Conservation (phyloP, 2,329 filamentous ascomycete species). For the Chrysoporthe deuterocubensis region DNA sequence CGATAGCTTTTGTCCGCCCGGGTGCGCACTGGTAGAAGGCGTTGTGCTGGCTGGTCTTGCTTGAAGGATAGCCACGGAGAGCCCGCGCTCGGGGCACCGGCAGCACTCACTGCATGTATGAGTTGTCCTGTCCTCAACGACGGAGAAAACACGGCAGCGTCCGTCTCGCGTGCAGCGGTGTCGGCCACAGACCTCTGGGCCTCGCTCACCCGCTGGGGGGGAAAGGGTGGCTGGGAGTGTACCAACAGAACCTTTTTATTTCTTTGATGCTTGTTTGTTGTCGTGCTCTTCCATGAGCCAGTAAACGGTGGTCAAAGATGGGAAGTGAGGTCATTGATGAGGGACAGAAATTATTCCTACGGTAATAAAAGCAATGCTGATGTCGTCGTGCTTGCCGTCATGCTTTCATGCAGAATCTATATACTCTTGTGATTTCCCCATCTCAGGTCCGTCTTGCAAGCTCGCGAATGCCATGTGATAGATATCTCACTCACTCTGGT, state of each 20-base stretch:
- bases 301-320: conserved; percentile 12
- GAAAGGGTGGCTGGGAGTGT: conserved; percentile 14
- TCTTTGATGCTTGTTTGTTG: conserved; percentile 17
- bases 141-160: not conserved
- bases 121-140: not conserved
- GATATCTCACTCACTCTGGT: not conserved
- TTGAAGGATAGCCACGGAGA: not conserved
- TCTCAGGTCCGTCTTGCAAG: not conserved
- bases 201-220: not conserved
- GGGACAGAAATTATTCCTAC: conserved; percentile 14
- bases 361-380: conserved; percentile 26
- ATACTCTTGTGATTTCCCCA: not conserved
- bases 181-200: not conserved
- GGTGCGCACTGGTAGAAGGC: not conserved
- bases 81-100: not conserved
- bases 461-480: not conserved
- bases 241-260: conserved; percentile 19
- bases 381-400: conserved; percentile 14
- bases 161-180: not conserved
- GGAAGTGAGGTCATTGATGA: conserved; percentile 8
- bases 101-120: conserved; percentile 5
- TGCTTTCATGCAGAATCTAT: conserved; percentile 3
- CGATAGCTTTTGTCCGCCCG: not conserved
- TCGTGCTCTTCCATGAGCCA: conserved; percentile 6
- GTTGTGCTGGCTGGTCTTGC: not conserved